These are phyloP conservation scores for Vitis hybrid DNA, from an alignment of 177 flowering plant species.

Conservation along the genomic window DNA sequence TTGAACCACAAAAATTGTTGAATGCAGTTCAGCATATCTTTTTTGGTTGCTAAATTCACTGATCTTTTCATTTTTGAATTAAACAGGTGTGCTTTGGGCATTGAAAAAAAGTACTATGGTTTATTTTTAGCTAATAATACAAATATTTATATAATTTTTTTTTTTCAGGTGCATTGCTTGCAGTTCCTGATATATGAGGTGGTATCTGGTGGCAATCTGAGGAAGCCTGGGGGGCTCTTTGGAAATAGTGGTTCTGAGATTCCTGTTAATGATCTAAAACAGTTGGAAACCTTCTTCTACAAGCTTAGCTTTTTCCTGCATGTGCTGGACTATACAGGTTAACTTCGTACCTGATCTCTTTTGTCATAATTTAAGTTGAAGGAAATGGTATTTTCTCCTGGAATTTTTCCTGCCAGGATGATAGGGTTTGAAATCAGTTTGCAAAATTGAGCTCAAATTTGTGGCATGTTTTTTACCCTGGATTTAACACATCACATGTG, in stretches of 20 bases:
- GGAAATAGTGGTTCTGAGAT: conserved; percentile 86
- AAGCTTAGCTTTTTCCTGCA: conserved; percentile 96
- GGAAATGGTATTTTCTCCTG: not conserved
- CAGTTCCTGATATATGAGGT: conserved; percentile 95
- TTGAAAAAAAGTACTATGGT: not conserved
- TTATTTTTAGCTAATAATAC: not conserved
- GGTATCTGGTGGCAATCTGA: conserved; percentile 94
- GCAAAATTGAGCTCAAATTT: too few species aligned
- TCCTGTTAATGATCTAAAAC: conserved; percentile 81
- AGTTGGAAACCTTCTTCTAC: conserved; percentile 93
- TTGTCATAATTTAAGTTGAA: not conserved
- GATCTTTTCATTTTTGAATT: too few species aligned
- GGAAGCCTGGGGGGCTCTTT: conserved; percentile 95
- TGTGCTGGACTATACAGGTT: conserved; percentile 88
- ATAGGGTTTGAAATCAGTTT: not conserved
- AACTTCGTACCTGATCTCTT: conserved; percentile 5
- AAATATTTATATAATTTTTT: not conserved
- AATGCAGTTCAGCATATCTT: too few species aligned
- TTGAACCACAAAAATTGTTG: too few species aligned
- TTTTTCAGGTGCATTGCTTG: conserved; percentile 86
- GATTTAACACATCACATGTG: too few species aligned
- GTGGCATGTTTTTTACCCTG: too few species aligned
- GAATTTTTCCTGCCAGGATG: not conserved
- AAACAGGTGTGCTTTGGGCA: too few species aligned
- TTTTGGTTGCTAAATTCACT: too few species aligned